Percentiles rank a stretch among this genome's conserved stretches.
Conservation (phyloP, 306 rosid genomes). For the Casuarina glauca region DNA sequence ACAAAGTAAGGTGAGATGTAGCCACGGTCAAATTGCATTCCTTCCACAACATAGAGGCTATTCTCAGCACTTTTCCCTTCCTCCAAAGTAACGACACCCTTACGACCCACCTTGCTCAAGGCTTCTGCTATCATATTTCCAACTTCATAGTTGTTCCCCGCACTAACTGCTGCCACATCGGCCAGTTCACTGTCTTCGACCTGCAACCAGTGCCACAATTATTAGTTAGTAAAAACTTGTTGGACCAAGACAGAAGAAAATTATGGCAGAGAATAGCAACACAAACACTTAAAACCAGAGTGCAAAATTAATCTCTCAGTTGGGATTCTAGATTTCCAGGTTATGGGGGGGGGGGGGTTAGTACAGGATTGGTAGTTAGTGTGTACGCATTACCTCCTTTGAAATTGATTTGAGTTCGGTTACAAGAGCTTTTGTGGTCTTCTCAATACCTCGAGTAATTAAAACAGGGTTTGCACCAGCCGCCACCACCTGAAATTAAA, state of each 20-base stretch:
- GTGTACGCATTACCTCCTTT: conserved; percentile 61
- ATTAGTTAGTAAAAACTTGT: background rate
- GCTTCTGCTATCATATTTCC: conserved; percentile 99
- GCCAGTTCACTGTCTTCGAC: conserved; percentile 98
- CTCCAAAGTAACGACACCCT: conserved; percentile 98
- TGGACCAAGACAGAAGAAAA: background rate
- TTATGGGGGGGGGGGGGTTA: no score
- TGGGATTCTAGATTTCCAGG: no score
- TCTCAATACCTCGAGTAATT: conserved; percentile 96
- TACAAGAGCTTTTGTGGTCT: conserved; percentile 80
- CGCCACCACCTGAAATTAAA: conserved; percentile 71
- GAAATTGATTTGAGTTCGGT: conserved; percentile 78
- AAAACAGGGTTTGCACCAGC: conserved; percentile 99
- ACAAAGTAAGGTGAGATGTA: conserved; percentile 96
- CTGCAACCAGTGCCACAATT: conserved; percentile 42
- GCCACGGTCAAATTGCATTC: conserved; percentile 99
- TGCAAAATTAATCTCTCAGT: background rate
- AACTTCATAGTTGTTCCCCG: conserved; percentile 91
- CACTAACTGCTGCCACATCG: conserved; percentile 99
- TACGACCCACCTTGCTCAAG: conserved; percentile 93
- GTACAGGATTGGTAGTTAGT: no score
- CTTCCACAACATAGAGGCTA: conserved; percentile 89
- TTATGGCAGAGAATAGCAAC: background rate
- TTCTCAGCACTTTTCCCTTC: conserved; percentile 99
- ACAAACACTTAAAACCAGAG: background rate